Evolutionary conservation across 2,329 filamentous ascomycete species (phyloP).

Genomic region (Botrytis byssoidea): DNA sequence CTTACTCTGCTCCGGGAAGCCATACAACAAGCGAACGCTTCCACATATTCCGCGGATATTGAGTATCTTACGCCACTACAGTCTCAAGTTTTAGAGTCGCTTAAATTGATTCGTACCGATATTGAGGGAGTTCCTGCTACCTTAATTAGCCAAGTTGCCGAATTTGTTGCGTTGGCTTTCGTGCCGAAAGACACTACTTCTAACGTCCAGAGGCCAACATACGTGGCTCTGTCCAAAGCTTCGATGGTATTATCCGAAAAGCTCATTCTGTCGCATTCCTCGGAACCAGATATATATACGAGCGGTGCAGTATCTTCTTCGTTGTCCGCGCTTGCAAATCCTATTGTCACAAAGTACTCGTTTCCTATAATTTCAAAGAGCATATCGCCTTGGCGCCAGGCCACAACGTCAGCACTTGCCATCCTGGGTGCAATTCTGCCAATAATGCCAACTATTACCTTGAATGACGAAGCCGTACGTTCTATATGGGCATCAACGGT

Average conservation of each 20-base stretch:
- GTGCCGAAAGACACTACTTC: constrained; percentile 38
- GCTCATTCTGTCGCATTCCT: constrained; percentile 58
- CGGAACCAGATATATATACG: constrained; percentile 65
- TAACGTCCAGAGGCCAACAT: constrained; percentile 63
- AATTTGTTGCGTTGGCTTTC: constrained; percentile 71
- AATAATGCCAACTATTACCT: constrained; percentile 51
- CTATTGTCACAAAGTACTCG: constrained; percentile 77
- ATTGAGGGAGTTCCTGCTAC: constrained; percentile 62
- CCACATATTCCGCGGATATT: constrained; percentile 67
- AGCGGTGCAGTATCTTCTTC: constrained; percentile 65
- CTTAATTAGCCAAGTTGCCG: constrained; percentile 67
- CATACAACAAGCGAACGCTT: constrained; percentile 66
- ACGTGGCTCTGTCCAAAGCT: constrained; percentile 83
- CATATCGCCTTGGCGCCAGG: constrained; percentile 73
- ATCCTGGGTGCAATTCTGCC: constrained; percentile 67
- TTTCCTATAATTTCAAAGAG: constrained; percentile 72
- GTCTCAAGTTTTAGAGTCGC: constrained; percentile 62
- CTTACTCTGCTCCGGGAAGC: constrained; percentile 69
- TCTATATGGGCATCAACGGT: constrained; percentile 71
- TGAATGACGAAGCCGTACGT: constrained; percentile 49
- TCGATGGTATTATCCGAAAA: constrained; percentile 69
- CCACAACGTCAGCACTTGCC: constrained; percentile 67
- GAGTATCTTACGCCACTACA: constrained; percentile 74
- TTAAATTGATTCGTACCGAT: constrained; percentile 67
- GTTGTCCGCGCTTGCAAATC: constrained; percentile 64